These are phyloP conservation scores for Cryptococcus hybrid DNA, from an alignment of 1,284 basidiomycete species.

Conservation along the genomic window DNA sequence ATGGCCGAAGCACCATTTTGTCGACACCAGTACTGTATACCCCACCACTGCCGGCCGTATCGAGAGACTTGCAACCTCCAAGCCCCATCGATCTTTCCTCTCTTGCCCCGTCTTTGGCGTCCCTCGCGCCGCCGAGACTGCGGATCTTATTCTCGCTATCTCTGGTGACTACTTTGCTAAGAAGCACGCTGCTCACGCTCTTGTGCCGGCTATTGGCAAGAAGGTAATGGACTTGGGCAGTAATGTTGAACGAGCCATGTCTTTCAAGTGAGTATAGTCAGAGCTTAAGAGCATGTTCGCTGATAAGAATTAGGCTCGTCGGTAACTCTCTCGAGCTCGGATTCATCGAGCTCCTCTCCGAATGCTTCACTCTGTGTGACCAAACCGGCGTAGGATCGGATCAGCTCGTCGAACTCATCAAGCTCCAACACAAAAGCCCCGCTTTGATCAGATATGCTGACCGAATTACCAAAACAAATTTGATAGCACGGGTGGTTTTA, in stretches of 20 bases:
- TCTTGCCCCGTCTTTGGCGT: constrained; percentile 79
- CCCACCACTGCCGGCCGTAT: constrained; percentile 72
- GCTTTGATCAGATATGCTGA: constrained; percentile 27
- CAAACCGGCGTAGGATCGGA: constrained; percentile 74
- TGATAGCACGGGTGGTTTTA: constrained; percentile 74
- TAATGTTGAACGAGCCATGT: constrained; percentile 59
- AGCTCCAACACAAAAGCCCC: constrained; percentile 51
- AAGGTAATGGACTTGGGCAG: constrained; percentile 59
- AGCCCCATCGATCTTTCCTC: constrained; percentile 66
- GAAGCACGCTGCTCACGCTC: constrained; percentile 70
- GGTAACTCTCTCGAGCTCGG: constrained; percentile 48
- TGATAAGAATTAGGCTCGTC: constrained; percentile 28
- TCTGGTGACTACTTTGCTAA: constrained; percentile 81
- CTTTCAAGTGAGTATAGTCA: constrained; percentile 63
- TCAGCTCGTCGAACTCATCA: constrained; percentile 58
- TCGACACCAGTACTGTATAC: constrained; percentile 77
- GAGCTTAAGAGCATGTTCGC: not conserved
- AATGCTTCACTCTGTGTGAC: constrained; percentile 77
- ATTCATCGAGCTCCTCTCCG: constrained; percentile 71
- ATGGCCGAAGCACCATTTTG: constrained; percentile 62
- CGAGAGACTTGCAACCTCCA: constrained; percentile 64
- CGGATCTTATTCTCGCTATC: constrained; percentile 71
- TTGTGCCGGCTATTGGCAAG: constrained; percentile 70
- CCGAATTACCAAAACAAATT: constrained; percentile 58
- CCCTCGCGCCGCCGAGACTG: constrained; percentile 61